Percentiles rank a stretch among this genome's conserved stretches.
Conservation (phyloP, 1,284 basidiomycete genomes). For the Rhodotorula sp. region DNA sequence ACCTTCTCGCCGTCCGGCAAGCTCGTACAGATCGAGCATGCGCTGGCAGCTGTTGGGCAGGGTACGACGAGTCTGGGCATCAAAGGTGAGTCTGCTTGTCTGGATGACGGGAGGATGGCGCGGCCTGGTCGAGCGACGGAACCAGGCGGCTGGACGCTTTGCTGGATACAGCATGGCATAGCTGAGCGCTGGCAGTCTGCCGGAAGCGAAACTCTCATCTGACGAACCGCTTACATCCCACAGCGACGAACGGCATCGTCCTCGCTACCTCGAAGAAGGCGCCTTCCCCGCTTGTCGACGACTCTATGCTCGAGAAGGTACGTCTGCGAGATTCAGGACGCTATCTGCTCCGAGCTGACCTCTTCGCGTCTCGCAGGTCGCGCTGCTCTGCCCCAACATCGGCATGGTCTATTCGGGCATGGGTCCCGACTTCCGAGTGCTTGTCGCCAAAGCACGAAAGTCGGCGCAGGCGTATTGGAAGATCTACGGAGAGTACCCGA, state of each 20-base stretch:
- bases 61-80: slow-evolving; percentile 97
- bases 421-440: slow-evolving; percentile 96
- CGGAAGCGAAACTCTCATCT: too few species aligned
- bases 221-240: background rate
- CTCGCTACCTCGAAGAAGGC: slow-evolving; percentile 99
- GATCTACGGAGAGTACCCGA: slow-evolving; percentile 98
- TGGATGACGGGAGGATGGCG: background rate
- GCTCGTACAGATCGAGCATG: slow-evolving; percentile 99
- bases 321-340: background rate
- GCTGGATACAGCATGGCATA: too few species aligned
- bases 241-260: slow-evolving; percentile 97
- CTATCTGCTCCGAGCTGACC: background rate
- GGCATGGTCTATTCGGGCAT: slow-evolving; percentile 99
- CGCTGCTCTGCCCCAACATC: slow-evolving; percentile 95
- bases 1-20: slow-evolving; percentile 94
- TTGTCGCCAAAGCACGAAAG: slow-evolving; percentile 91
- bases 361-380: slow-evolving; percentile 52
- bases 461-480: slow-evolving; percentile 99
- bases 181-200: too few species aligned
- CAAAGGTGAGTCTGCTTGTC: slow-evolving; percentile 68
- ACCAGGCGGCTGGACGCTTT: too few species aligned
- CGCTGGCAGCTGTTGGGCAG: slow-evolving; percentile 91
- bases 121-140: background rate
- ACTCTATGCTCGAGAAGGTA: slow-evolving; percentile 91
- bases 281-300: slow-evolving; percentile 94